Percentiles rank a stretch among this genome's conserved stretches.
Conservation (phyloP, 2,329 filamentous ascomycete genomes). For the Aspergillus ustus region DNA sequence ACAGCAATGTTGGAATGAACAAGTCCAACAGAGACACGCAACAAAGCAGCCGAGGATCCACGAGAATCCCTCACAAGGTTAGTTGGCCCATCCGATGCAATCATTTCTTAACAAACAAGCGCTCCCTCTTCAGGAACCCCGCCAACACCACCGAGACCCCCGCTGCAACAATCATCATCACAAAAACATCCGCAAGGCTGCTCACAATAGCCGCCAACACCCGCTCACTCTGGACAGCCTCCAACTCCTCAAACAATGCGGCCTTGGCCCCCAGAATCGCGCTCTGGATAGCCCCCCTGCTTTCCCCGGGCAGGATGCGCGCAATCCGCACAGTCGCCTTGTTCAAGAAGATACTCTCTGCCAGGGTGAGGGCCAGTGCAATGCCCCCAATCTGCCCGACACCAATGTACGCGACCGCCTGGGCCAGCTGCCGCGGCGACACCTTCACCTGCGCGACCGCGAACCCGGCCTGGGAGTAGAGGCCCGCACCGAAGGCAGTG, state of each 20-base stretch:
- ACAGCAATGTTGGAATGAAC: too few relatives aligned
- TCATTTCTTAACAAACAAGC: too few relatives aligned
- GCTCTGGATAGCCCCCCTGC: not conserved
- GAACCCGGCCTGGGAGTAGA: conserved; percentile 26
- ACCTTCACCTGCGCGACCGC: conserved; percentile 25
- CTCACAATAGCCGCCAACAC: not conserved
- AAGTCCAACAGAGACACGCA: too few relatives aligned
- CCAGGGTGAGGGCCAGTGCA: not conserved
- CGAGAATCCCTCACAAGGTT: too few relatives aligned
- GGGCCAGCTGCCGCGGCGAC: not conserved
- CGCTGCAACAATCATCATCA: not conserved
- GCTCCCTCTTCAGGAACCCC: conserved; percentile 1
- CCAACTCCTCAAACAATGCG: not conserved
- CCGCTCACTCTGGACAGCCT: not conserved
- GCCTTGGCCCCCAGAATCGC: not conserved
- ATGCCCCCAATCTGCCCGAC: not conserved
- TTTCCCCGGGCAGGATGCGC: not conserved
- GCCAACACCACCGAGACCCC: not conserved
- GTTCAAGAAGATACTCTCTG: conserved; percentile 9
- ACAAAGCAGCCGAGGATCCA: too few relatives aligned
- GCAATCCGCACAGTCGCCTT: not conserved
- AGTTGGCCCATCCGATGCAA: too few relatives aligned
- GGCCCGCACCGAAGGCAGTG: conserved; percentile 28
- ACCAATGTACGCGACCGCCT: not conserved
- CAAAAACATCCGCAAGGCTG: not conserved